Evolutionary conservation across 2,329 filamentous ascomycete species (phyloP).

Genomic region (Paraphoma chrysanthemicola): DNA sequence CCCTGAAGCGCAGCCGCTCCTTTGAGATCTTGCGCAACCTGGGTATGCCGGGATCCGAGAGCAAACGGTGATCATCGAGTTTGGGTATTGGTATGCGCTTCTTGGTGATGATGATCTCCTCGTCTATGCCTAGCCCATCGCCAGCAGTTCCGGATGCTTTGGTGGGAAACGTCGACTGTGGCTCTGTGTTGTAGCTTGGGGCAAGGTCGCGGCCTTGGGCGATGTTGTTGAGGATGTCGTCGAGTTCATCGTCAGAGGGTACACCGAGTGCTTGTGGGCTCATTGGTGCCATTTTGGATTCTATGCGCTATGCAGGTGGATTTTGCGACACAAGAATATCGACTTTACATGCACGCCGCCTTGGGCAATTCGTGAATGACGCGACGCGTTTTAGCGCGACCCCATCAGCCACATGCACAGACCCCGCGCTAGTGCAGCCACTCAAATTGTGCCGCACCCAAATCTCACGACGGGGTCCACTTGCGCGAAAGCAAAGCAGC

Average conservation of each 20-base stretch:
- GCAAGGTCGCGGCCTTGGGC: slow-evolving; percentile 57
- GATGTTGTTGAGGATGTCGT: slow-evolving; percentile 80
- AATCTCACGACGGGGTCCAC: slow-evolving; percentile 14
- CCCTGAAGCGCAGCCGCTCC: slow-evolving; percentile 78
- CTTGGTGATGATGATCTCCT: slow-evolving; percentile 83
- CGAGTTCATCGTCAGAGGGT: slow-evolving; percentile 58
- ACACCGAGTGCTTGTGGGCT: slow-evolving; percentile 19
- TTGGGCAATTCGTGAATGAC: neutral
- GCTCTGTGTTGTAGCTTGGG: slow-evolving; percentile 41
- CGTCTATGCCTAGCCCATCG: slow-evolving; percentile 76
- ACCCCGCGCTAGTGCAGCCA: slow-evolving; percentile 5
- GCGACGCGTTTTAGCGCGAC: slow-evolving; percentile 22
- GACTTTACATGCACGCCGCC: neutral
- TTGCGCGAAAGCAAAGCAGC: slow-evolving; percentile 8
- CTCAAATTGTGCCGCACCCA: slow-evolving; percentile 16
- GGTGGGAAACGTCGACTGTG: slow-evolving; percentile 13
- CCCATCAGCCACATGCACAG: slow-evolving; percentile 19
- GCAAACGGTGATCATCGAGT: slow-evolving; percentile 82
- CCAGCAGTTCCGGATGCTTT: slow-evolving; percentile 47
- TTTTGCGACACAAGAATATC: neutral
- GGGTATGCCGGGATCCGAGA: slow-evolving; percentile 83
- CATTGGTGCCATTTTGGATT: slow-evolving; percentile 26
- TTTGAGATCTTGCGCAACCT: slow-evolving; percentile 76
- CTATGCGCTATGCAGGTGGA: neutral
- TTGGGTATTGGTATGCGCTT: slow-evolving; percentile 80